Conservation (phyloP, 371 early-diverging fungal genomes). For the Mortierella sp. region DNA sequence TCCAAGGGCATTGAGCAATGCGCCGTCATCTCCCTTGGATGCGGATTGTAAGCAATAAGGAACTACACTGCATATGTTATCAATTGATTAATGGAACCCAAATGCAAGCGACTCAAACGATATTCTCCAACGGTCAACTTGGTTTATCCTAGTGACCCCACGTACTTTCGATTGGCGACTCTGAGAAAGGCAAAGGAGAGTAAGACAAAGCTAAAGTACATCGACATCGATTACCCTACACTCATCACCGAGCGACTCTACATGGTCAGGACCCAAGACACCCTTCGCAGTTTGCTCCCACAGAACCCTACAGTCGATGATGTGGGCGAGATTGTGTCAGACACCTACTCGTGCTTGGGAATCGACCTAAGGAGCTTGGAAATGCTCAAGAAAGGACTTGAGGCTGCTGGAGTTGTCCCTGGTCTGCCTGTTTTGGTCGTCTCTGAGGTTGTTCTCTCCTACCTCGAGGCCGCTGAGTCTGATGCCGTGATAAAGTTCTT, state of each 20-base stretch:
- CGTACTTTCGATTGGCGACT: constrained; percentile 39
- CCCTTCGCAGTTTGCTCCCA: constrained; percentile 34
- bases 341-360: constrained; percentile 49
- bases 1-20: constrained; percentile 31
- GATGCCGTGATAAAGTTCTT: constrained; percentile 48
- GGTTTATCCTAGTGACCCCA: constrained; percentile 36
- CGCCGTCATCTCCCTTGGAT: constrained; percentile 43
- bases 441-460: constrained; percentile 53
- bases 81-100: not conserved
- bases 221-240: constrained; percentile 55
- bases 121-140: not conserved
- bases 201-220: constrained; percentile 38
- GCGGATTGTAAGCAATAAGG: constrained; percentile 48
- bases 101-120: not conserved
- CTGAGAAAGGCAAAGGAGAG: constrained; percentile 20
- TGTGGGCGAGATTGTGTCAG: constrained; percentile 36
- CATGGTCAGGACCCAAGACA: constrained; percentile 42
- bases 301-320: constrained; percentile 44
- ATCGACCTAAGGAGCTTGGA: constrained; percentile 44
- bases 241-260: constrained; percentile 47
- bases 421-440: constrained; percentile 45
- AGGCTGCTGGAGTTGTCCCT: constrained; percentile 25
- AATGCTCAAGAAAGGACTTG: constrained; percentile 19
- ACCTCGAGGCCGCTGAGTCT: constrained; percentile 47
- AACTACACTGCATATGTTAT: not conserved